Percentiles rank a stretch among this genome's conserved stretches.
Conservation (phyloP, 2,329 filamentous ascomycete genomes). For the Cercospora sesami region DNA sequence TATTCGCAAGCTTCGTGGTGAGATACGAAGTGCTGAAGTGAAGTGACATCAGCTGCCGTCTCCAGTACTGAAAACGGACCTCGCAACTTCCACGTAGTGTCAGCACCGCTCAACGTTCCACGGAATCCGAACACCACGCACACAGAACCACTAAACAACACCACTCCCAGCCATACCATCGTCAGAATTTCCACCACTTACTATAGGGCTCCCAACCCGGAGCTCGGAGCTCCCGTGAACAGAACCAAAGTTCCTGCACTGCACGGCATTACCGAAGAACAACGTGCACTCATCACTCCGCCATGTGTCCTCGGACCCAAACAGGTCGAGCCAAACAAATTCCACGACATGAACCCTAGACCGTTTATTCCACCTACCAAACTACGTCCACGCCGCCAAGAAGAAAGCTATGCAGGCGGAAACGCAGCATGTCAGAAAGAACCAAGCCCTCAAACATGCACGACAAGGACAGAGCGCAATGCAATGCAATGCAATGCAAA, state of each 20-base stretch:
- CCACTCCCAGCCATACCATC: background rate
- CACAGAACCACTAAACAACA: background rate
- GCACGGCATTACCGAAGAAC: background rate
- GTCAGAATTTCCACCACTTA: background rate
- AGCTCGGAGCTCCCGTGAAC: background rate
- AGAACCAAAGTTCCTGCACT: background rate
- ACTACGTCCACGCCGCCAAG: background rate
- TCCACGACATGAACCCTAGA: background rate
- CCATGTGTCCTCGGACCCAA: background rate
- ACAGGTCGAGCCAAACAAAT: background rate
- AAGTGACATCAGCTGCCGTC: background rate
- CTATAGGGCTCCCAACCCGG: background rate
- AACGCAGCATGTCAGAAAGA: background rate
- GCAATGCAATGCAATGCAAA: background rate
- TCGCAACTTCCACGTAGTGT: background rate
- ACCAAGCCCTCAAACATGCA: background rate
- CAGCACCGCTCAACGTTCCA: background rate
- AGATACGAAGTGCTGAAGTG: background rate
- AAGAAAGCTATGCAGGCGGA: background rate
- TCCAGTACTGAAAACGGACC: background rate
- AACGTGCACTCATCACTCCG: too few species aligned
- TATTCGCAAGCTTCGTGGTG: background rate
- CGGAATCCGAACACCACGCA: background rate
- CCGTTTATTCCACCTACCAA: background rate
- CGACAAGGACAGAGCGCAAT: background rate